Base-by-base conservation (phyloP, 2,329 filamentous ascomycete species). In the Tolypocladium guangdongense region DNA sequence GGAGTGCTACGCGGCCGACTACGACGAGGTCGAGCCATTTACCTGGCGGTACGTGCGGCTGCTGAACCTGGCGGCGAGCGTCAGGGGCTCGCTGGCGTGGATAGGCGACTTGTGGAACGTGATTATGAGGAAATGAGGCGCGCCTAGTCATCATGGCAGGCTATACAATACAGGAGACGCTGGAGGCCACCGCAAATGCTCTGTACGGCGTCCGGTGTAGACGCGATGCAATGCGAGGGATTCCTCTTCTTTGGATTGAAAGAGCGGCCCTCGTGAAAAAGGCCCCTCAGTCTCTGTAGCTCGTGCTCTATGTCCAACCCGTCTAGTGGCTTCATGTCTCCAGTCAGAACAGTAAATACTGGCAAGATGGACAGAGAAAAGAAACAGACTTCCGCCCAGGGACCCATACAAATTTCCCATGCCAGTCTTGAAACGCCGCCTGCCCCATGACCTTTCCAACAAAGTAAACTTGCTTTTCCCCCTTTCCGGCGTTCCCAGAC, bases 1-100 rank as follows among this genome's bases (percentile, higher is more conserved):
- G 77, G 84, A 87, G 63, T 70, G 76, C 46, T 83, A 81, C 63
- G 81, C 74, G 0, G 71, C 82, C 57, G 81, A 85, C 59, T 81
- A 76, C 59, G 71, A 76, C 54, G 72, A 78, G 55, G 71, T 73
- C 18, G 83, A 86, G 60, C 64, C 71, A 2, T 86, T 84, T 60
- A 71, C 74, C 27, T 68, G 72, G 54, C 74, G 78, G 39, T 73
- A 82, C 52, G 64, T 86, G 2, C 66, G 68, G 41, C 57, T 84
- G 55, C 48, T 86, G 58, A 82, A 84, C 61, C 62, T 71, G 33
- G 60, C 78, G 37, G 73, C 76, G 56, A 61, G 59, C 35, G 62
- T 73, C 12, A 72, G 74, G 58, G 81, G 81, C 0, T 86, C 80
- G 81, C 56, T 66, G 36, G 81, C 78, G 2, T 76, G 76, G 66